A percentile compares a stretch with the other conserved stretches of the same genome.
phyloP scores from a whole-genome alignment of 352 stramenopile species.

The Thraustotheca clavata region DNA sequence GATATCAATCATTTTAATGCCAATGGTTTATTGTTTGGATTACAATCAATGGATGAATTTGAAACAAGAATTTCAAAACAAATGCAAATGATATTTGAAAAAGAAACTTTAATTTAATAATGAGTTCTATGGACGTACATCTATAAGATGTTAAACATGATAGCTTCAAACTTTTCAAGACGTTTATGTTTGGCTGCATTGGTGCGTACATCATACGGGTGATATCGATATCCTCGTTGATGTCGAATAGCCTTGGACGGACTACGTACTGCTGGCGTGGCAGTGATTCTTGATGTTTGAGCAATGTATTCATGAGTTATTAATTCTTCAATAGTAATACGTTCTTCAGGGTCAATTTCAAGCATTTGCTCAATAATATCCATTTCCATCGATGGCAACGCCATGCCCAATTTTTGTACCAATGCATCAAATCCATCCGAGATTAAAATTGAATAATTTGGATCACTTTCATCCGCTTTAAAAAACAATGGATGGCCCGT shows the following conservation, averaged over 20 bases:
- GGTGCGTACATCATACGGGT: neutral
- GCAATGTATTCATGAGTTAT: constrained; percentile 33
- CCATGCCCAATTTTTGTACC: constrained; percentile 31
- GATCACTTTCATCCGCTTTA: constrained; percentile 61
- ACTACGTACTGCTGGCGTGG: neutral
- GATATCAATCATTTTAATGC: neutral
- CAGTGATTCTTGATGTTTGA: neutral
- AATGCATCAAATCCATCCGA: constrained; percentile 31
- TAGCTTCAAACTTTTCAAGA: neutral
- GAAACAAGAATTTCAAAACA: neutral
- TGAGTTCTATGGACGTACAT: neutral
- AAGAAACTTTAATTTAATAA: neutral
- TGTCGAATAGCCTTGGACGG: neutral
- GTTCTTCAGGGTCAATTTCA: constrained; percentile 26
- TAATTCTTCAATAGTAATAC: constrained; percentile 33
- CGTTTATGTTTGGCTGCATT: neutral
- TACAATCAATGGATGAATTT: neutral
- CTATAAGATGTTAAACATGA: neutral
- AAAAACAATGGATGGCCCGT: constrained; percentile 21
- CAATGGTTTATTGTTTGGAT: neutral
- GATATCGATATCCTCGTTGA: neutral
- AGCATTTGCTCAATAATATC: constrained; percentile 37
- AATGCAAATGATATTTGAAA: neutral
- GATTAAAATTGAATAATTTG: constrained; percentile 58
- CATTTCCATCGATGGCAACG: constrained; percentile 26